Evolutionary conservation across 2,329 filamentous ascomycete genomes (phyloP), one percentile per base, ranked within the genome.

Genomic region (Fonsecaea monophora): DNA sequence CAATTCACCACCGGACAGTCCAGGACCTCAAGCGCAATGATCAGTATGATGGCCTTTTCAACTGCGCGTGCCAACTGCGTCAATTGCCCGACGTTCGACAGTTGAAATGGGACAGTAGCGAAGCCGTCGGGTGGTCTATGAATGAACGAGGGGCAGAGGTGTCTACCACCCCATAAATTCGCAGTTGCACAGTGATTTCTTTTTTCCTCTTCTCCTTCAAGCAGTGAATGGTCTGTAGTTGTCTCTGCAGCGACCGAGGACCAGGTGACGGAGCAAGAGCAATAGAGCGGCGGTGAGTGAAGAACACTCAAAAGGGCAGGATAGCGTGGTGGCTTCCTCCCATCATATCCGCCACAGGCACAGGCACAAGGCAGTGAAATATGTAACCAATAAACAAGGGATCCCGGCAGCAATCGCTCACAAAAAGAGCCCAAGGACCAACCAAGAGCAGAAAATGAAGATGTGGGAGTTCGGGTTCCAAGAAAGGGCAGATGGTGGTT

Each of bases 271-370:
- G 50, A 59, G 66, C 63, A 64, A 64, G 60, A 42, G 64, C 63
- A 64, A 68, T 55, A 50, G 60, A 48, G 60, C 55, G 60, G 59
- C 54, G 59, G 68, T 68, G 63, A 66, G 65, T 54, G 60, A 53
- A 58, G 54, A 50, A 58, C 48, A 59, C 53, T 69, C 62, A 68
- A 60, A 59, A 38, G 37, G 59, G 55, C 53, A 56, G 35, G 55
- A 68, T 53, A 64, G 45, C 40, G 45, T 53, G 50, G 56, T 64
- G 68, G 60, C 63, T 63, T 37, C 53, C 56, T 53, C 56, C 57
- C 64, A 66, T 66, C 61, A 66, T 64, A 55, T 67, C 68, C 66
- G 48, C 65, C 40, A 45, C 40, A 7, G 45, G 37, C 60, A 60
- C 37, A 58, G 62, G 62, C 61, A 62, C 61, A 55, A 25, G n/a